Conservation (phyloP, 2,329 filamentous ascomycete species). For the Hymenoscyphus occultus region DNA sequence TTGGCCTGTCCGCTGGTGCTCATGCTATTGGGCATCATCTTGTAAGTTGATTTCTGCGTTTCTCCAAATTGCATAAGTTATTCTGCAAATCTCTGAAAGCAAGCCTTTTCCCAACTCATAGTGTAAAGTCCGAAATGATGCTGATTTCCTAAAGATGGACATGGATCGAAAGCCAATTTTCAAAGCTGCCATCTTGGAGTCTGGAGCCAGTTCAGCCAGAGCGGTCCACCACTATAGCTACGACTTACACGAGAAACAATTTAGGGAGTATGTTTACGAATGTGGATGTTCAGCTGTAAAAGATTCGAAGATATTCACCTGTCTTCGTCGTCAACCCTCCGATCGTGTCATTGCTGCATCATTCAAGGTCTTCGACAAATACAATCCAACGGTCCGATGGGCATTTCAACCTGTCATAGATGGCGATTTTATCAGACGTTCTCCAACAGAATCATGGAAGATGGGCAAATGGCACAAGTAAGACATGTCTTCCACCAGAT, state of each 20-base stretch:
- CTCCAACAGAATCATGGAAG: slow-evolving; percentile 56
- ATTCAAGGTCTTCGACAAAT: slow-evolving; percentile 42
- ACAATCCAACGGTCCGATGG: slow-evolving; percentile 47
- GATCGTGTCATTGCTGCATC: slow-evolving; percentile 40
- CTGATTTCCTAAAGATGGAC: not conserved
- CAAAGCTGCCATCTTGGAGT: slow-evolving; percentile 53
- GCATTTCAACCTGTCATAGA: slow-evolving; percentile 69
- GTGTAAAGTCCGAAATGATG: not conserved
- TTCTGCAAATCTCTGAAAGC: too few species aligned
- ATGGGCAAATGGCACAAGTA: slow-evolving; percentile 47
- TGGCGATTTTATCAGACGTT: slow-evolving; percentile 52
- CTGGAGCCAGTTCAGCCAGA: slow-evolving; percentile 51
- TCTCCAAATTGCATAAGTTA: not conserved
- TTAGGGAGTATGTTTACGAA: slow-evolving; percentile 47
- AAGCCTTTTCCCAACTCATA: too few species aligned
- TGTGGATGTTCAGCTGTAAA: slow-evolving; percentile 42
- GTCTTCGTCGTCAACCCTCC: slow-evolving; percentile 45
- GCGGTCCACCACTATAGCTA: slow-evolving; percentile 53
- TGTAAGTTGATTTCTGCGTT: not conserved
- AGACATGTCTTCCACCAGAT: too few species aligned
- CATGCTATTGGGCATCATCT: slow-evolving; percentile 46
- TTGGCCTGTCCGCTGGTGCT: slow-evolving; percentile 58
- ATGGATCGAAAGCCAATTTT: slow-evolving; percentile 39
- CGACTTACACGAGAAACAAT: slow-evolving; percentile 53
- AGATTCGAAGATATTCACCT: slow-evolving; percentile 47